Evolutionary conservation across 768 basidiomycete genomes (phyloP), one percentile per base, ranked within the genome.

Genomic region (Lentinula guzmanii): DNA sequence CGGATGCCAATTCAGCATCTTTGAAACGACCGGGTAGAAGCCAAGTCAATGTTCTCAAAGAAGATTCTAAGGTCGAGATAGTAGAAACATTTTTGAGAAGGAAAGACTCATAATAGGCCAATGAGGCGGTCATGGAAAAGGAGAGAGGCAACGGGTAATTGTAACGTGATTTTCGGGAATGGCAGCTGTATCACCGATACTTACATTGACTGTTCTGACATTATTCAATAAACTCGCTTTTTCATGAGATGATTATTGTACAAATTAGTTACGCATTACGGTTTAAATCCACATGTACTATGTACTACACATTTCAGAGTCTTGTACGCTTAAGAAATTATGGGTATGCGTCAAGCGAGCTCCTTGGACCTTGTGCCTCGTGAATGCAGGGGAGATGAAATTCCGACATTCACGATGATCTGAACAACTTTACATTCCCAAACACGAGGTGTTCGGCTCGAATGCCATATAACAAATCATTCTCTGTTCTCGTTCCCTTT

Each of bases 21-120:
- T 93, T 94, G 83, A 98, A 98, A 65, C 95, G 84, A 63, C 95
- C 95, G 48, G 96, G 96, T 48, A 98, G 77, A 68, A 98, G 87
- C 95, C 95, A 98, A 51, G 94, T 95, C 61, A 98, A 75, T 42
- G 93, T 95, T 65, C 93, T 81, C 65, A 98, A 74, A 31, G 90
- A 86, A 16, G 90, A 93, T 74, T 98, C 96, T 66, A 98, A 75
- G n/a, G 87, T 84, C 18, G 90, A 87, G 55, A 98, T 91, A 21
- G 91, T 86, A 1, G 88, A 86, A 24, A 91, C 86, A 75, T 98
- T 97, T 60, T 87, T 82, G 61, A 97, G 76, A 62, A 97, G 80
- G 68, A 94, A 91, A 31, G 82, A 74, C 70, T 95, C 93, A 74
- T 96, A 96, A 71, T 78, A 85, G 63, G 83, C 84, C 66, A 87